A percentile compares a stretch with the other conserved stretches of the same genome.
Conservation (phyloP, 495 filamentous ascomycete genomes). For the Lentithecium fluviatile region DNA sequence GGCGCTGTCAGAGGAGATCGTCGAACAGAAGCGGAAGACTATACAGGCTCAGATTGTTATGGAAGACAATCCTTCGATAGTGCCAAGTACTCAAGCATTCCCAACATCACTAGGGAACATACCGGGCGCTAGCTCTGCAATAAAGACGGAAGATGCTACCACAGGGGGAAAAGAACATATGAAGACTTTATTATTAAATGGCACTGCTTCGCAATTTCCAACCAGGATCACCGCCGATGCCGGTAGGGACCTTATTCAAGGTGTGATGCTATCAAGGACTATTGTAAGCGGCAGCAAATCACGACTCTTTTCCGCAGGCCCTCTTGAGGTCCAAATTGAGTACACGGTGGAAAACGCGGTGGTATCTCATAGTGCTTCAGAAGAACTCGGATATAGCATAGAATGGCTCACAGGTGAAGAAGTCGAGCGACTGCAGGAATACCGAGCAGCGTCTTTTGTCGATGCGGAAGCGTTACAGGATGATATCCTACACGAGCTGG, state of each 20-base stretch:
- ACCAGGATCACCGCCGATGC: background rate
- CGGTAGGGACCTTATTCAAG: constrained; percentile 3
- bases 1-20: background rate
- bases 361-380: background rate
- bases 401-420: constrained; percentile 6
- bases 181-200: background rate
- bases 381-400: background rate
- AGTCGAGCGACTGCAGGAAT: background rate
- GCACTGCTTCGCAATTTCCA: background rate
- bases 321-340: constrained; percentile 2
- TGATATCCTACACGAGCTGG: constrained; percentile 2
- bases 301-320: background rate
- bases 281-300: background rate
- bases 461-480: background rate
- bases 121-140: background rate
- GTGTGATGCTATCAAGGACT: background rate
- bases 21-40: background rate
- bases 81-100: too few species aligned
- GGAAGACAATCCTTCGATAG: background rate
- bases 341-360: background rate
- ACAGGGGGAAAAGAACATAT: background rate
- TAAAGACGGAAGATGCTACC: background rate
- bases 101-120: background rate
- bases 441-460: background rate
- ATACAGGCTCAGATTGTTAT: background rate